phyloP scores from a whole-genome alignment of 1,139 yeast species.

The Taiozyma sp. region DNA sequence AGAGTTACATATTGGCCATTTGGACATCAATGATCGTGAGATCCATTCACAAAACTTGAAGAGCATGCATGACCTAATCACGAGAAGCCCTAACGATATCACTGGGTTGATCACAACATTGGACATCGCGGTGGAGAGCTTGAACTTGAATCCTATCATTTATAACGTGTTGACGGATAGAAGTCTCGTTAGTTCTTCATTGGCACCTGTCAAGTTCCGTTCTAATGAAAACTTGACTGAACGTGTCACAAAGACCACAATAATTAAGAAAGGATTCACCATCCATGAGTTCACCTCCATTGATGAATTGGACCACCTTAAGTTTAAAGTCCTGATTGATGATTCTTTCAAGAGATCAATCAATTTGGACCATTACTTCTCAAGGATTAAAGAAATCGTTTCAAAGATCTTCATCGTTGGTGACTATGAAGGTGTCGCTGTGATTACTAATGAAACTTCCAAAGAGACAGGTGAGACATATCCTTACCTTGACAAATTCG shows the following conservation, averaged over 20 bases:
- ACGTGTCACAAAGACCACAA: conserved; percentile 53
- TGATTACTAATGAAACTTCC: conserved; percentile 69
- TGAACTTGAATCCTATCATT: conserved; percentile 58
- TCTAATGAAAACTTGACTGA: conserved; percentile 16
- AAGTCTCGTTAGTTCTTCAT: conserved; percentile 86
- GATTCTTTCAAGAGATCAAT: conserved; percentile 74
- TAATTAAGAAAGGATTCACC: conserved; percentile 72
- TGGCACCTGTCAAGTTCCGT: conserved; percentile 63
- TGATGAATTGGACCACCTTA: conserved; percentile 47
- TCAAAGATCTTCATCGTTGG: conserved; percentile 86
- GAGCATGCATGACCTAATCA: conserved; percentile 28
- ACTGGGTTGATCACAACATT: conserved; percentile 36
- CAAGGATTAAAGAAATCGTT: conserved; percentile 57
- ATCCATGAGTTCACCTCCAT: conserved; percentile 38
- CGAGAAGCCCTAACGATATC: conserved; percentile 30
- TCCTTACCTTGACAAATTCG: conserved; percentile 83
- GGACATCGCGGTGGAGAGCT: conserved; percentile 19
- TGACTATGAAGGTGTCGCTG: conserved; percentile 93
- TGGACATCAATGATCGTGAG: conserved; percentile 11
- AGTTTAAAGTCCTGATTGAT: conserved; percentile 59
- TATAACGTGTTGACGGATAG: conserved; percentile 89
- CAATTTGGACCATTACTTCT: conserved; percentile 59
- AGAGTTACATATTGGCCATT: conserved; percentile 40
- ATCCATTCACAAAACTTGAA: conserved; percentile 29
- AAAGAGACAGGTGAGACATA: conserved; percentile 23